A percentile compares a stretch with the other conserved stretches of the same genome.
Evolutionary conservation across 2,329 filamentous ascomycete species (phyloP).

Genomic region (Fusarium neocosmosporiellum): DNA sequence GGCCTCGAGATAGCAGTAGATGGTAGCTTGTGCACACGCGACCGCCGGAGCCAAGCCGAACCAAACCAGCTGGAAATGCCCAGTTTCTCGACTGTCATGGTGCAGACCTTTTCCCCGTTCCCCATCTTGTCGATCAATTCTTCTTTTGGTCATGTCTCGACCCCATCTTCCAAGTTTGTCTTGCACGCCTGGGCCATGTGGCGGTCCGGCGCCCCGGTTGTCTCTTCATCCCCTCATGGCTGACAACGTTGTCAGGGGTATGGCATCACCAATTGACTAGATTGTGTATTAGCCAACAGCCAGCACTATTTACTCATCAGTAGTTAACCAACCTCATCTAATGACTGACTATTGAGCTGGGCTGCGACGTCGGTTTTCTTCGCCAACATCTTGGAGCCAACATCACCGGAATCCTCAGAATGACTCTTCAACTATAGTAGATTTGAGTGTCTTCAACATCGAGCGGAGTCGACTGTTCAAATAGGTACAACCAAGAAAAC

Average conservation of each 20-base stretch:
- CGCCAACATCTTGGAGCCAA: not conserved
- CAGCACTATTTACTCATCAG: not conserved
- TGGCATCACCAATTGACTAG: not conserved
- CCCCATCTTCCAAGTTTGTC: not conserved
- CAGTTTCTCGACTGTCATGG: constrained; percentile 15
- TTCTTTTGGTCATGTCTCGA: constrained; percentile 5
- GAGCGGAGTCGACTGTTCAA: constrained; percentile 18
- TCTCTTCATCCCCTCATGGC: not conserved
- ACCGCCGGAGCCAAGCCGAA: not conserved
- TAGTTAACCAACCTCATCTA: not conserved
- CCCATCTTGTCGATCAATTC: constrained; percentile 21
- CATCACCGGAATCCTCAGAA: not conserved
- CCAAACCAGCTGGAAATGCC: not conserved
- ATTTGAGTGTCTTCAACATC: not conserved
- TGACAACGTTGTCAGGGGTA: not conserved
- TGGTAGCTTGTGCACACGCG: not conserved
- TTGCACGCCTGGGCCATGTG: constrained; percentile 16
- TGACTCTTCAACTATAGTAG: not conserved
- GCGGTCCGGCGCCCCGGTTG: constrained; percentile 1
- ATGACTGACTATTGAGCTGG: not conserved
- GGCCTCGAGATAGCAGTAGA: not conserved
- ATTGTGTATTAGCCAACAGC: not conserved
- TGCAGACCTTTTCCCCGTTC: constrained; percentile 21
- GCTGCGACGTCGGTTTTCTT: not conserved
- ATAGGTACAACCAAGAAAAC: constrained; percentile 11